Conservation (phyloP, 306 rosid genomes). For the Cicer cuneatum region DNA sequence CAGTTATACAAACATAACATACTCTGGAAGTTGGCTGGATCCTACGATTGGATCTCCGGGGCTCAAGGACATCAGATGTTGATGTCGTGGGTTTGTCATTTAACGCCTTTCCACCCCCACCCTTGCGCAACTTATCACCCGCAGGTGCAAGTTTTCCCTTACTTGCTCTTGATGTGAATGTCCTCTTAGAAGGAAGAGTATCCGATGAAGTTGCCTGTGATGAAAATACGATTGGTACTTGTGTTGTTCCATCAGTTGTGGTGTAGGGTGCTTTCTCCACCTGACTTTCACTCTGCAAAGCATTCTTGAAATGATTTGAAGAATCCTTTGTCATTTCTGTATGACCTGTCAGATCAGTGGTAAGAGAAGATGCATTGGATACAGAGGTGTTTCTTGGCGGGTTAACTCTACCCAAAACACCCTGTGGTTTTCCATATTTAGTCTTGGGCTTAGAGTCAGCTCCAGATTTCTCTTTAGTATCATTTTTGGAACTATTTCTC, state of each 20-base stretch:
- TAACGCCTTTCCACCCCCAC: slow-evolving; percentile 62
- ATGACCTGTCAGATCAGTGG: slow-evolving; percentile 50
- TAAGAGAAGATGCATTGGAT: slow-evolving; percentile 48
- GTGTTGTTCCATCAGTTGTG: slow-evolving; percentile 57
- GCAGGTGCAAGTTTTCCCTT: slow-evolving; percentile 89
- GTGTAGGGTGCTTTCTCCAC: slow-evolving; percentile 56
- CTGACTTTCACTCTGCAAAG: slow-evolving; percentile 55
- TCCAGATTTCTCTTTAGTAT: slow-evolving; percentile 61
- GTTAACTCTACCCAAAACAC: slow-evolving; percentile 50
- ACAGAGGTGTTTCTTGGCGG: slow-evolving; percentile 48
- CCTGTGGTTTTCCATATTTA: slow-evolving; percentile 61
- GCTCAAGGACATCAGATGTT: slow-evolving; percentile 72
- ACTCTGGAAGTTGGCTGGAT: slow-evolving; percentile 99
- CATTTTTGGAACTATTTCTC: slow-evolving; percentile 68
- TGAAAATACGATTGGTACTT: slow-evolving; percentile 62
- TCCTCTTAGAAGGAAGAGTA: slow-evolving; percentile 57
- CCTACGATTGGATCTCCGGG: slow-evolving; percentile 91
- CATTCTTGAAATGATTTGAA: slow-evolving; percentile 53
- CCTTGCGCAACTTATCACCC: slow-evolving; percentile 65
- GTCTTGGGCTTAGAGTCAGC: slow-evolving; percentile 70
- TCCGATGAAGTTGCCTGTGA: slow-evolving; percentile 56
- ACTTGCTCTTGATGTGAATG: slow-evolving; percentile 64
- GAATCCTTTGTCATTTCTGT: slow-evolving; percentile 60
- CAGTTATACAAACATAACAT: slow-evolving; percentile 55
- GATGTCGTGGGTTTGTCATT: slow-evolving; percentile 57